phyloP scores from a whole-genome alignment of 2,329 filamentous ascomycete species.

The Diplodia seriata region DNA sequence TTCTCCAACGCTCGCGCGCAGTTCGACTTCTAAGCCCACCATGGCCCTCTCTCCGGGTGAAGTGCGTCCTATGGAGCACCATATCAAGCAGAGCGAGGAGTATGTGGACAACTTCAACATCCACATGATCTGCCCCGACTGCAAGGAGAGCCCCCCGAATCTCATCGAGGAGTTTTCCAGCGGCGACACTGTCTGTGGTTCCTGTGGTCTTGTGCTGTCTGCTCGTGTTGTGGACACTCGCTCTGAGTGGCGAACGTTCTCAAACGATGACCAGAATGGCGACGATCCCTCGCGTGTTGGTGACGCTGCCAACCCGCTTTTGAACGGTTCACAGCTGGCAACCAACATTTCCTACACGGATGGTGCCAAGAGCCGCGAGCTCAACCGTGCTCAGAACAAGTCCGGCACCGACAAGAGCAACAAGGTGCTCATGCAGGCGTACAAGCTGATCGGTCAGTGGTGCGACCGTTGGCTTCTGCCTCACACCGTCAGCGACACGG shows the following conservation, averaged over 20 bases:
- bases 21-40: not conserved
- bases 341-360: constrained; percentile 81
- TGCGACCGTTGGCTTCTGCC: constrained; percentile 78
- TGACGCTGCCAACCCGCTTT: constrained; percentile 86
- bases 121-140: constrained; percentile 86
- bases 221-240: constrained; percentile 93
- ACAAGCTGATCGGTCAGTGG: constrained; percentile 86
- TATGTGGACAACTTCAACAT: constrained; percentile 89
- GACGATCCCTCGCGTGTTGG: constrained; percentile 98
- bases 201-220: constrained; percentile 88
- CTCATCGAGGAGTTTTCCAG: constrained; percentile 91
- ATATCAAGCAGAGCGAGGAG: constrained; percentile 47
- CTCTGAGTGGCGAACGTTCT: constrained; percentile 98
- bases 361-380: constrained; percentile 70
- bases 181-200: constrained; percentile 90
- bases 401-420: constrained; percentile 81
- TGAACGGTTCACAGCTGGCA: constrained; percentile 88
- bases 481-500: constrained; percentile 75
- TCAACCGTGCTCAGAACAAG: constrained; percentile 85
- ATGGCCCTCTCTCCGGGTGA: constrained; percentile 52
- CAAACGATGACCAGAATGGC: constrained; percentile 95
- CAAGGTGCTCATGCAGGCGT: constrained; percentile 78
- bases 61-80: constrained; percentile 48
- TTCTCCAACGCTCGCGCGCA: too few relatives aligned
- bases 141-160: constrained; percentile 89